These are phyloP conservation scores for Colletotrichum orbiculare DNA, from an alignment of 2,329 filamentous ascomycete species.

Conservation along the genomic window DNA sequence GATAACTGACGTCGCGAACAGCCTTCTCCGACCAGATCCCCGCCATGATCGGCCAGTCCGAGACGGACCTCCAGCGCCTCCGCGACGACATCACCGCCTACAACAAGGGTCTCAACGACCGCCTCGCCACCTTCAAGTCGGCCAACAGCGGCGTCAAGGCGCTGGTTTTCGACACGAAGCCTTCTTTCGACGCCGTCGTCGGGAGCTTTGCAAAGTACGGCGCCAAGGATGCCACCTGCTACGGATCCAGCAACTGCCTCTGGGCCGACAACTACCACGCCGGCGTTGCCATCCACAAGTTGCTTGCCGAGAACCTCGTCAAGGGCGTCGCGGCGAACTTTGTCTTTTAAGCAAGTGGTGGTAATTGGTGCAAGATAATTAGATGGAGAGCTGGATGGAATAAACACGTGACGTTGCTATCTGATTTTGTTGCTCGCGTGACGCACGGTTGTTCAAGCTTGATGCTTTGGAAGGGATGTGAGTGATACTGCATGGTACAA, in stretches of 20 bases:
- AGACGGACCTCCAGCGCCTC: slow-evolving; percentile 32
- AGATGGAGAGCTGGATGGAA: too few relatives aligned
- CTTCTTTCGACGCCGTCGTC: slow-evolving; percentile 55
- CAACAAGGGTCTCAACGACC: slow-evolving; percentile 47
- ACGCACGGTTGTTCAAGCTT: too few relatives aligned
- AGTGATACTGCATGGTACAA: too few relatives aligned
- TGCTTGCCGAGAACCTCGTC: slow-evolving; percentile 51
- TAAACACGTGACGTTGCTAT: too few relatives aligned
- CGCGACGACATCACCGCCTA: slow-evolving; percentile 48
- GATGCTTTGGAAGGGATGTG: too few relatives aligned
- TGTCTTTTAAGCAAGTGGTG: slow-evolving; percentile 10
- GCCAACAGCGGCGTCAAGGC: slow-evolving; percentile 47
- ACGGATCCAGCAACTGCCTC: slow-evolving; percentile 56
- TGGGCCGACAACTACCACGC: slow-evolving; percentile 59
- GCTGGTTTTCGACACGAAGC: slow-evolving; percentile 52
- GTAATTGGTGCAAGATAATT: too few relatives aligned
- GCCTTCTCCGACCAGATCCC: slow-evolving; percentile 51
- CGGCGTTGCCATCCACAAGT: slow-evolving; percentile 51
- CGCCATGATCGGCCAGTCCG: slow-evolving; percentile 41
- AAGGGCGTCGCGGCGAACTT: slow-evolving; percentile 36
- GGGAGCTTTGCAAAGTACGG: slow-evolving; percentile 42
- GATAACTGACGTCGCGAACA: not conserved
- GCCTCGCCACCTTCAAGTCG: slow-evolving; percentile 46
- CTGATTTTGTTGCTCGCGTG: too few relatives aligned
- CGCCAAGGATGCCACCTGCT: slow-evolving; percentile 46